Conservation (phyloP, 805 yeast species). For the Candida parachauliodes region DNA sequence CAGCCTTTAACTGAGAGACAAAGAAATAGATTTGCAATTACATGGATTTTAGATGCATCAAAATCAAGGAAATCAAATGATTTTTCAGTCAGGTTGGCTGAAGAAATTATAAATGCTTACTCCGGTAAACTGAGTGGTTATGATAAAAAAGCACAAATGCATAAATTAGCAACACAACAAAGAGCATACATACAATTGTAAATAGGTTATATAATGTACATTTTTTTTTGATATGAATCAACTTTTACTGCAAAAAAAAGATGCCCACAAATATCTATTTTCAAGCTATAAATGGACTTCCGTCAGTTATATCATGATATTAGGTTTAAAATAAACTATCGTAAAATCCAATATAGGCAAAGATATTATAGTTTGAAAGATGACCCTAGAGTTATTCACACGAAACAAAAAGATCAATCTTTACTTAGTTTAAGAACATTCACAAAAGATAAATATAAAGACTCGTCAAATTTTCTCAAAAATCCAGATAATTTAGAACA, state of each 20-base stretch:
- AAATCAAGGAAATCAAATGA: slow-evolving; percentile 74
- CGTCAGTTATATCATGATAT: slow-evolving; percentile 18
- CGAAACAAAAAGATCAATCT: slow-evolving; percentile 27
- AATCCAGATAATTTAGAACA: slow-evolving; percentile 13
- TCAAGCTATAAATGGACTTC: no score
- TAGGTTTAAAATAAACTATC: slow-evolving; percentile 30
- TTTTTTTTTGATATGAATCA: slow-evolving; percentile 1
- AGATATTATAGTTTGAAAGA: slow-evolving; percentile 35
- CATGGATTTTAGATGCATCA: slow-evolving; percentile 87
- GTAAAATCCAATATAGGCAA: slow-evolving; percentile 31
- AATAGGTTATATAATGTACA: slow-evolving; percentile 1
- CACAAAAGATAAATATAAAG: slow-evolving; percentile 29
- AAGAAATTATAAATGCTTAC: slow-evolving; percentile 75
- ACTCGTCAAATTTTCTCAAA: slow-evolving; percentile 31
- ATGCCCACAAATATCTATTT: neutral
- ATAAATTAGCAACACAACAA: slow-evolving; percentile 81
- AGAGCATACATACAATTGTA: slow-evolving; percentile 64
- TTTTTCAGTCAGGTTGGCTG: slow-evolving; percentile 84
- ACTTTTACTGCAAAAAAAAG: slow-evolving; percentile 2
- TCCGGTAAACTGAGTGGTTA: slow-evolving; percentile 79
- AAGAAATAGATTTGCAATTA: slow-evolving; percentile 80
- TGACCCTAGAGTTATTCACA: slow-evolving; percentile 36
- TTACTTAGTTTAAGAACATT: slow-evolving; percentile 37
- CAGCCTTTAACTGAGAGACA: slow-evolving; percentile 79
- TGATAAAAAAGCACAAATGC: slow-evolving; percentile 80